Base-by-base conservation (phyloP, 345 rosid genomes). In the Turnera subulata region DNA sequence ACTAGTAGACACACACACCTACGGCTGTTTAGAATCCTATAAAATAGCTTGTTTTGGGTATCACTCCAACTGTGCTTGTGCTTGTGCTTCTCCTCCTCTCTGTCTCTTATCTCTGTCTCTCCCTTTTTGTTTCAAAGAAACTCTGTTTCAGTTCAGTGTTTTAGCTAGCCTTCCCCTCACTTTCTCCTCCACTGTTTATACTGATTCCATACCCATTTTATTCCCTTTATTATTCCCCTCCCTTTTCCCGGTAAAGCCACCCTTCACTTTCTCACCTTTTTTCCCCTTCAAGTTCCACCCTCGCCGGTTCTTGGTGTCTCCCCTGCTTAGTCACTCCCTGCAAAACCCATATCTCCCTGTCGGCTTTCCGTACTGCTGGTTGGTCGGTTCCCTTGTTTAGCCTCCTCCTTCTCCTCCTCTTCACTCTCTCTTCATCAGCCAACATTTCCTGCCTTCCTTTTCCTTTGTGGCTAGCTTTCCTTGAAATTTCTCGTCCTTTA, bases 401-500 rank as follows among this genome's bases (percentile, higher is more conserved):
- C n/a, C n/a, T n/a, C n/a, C n/a, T n/a, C n/a, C n/a, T n/a, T n/a
- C n/a, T n/a, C n/a, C n/a, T n/a, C 11, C 21, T 42, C 19, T 2
- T 48, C 46, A 16, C 37, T 22, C 24, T 15, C 46, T 16, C 6
- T 42, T 32, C 37, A 38, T 37, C 18, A 33, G 22, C 59, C 5
- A 21, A 29, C 48, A 50, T n/a, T 32, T 20, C 35, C 26, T 13
- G 14, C 20, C 51, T 20, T 44, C 64, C 65, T 40, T 23, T 49
- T 57, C 50, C 46, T 2, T 19, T 29, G 57, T 45, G 38, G 4
- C 5, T 13, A 35, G 46, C 82, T 78, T 83, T 76, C 71, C 70
- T 66, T 73, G 79, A 75, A 79, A 73, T 71, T 69, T 72, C 71
- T 71, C 63, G 44, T 65, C 55, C 67, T 68, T 72, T 62, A 26